Conservation (phyloP, 1,284 basidiomycete genomes). For the Ganoderma sinense region DNA sequence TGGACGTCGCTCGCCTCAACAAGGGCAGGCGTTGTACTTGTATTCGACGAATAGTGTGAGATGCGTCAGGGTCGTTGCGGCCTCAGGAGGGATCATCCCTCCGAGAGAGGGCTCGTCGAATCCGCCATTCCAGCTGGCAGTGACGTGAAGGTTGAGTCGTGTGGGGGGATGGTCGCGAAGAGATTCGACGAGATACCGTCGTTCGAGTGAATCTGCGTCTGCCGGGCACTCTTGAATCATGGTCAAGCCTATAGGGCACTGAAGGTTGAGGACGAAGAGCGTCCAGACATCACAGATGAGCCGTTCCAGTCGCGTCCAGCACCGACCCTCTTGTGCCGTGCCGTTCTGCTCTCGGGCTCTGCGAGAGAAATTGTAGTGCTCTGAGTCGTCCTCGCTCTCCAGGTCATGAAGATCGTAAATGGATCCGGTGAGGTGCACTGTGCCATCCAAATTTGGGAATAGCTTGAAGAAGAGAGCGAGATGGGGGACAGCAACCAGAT, state of each 20-base stretch:
- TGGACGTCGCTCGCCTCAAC: constrained; percentile 54
- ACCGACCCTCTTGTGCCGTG: not conserved
- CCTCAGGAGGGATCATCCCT: not conserved
- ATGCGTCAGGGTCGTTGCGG: not conserved
- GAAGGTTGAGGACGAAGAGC: not conserved
- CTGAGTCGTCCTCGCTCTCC: not conserved
- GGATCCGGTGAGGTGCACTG: not conserved
- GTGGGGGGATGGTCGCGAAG: not conserved
- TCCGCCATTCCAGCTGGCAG: not conserved
- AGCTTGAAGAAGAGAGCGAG: not conserved
- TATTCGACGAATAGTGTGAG: not conserved
- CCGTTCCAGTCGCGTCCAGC: not conserved
- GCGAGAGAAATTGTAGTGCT: not conserved
- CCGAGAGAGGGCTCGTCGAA: not conserved
- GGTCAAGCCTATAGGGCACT: not conserved
- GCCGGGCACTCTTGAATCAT: not conserved
- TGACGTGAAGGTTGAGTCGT: not conserved
- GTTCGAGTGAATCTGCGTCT: too few relatives aligned
- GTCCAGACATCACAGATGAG: not conserved
- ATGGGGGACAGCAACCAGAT: not conserved
- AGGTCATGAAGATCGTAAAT: not conserved
- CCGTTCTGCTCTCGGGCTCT: not conserved
- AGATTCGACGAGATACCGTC: not conserved
- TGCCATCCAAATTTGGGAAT: not conserved
- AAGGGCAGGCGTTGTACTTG: constrained; percentile 32